Evolutionary conservation across 1,139 yeast species (phyloP).

Genomic region (Kluyveromyces marxianus): DNA sequence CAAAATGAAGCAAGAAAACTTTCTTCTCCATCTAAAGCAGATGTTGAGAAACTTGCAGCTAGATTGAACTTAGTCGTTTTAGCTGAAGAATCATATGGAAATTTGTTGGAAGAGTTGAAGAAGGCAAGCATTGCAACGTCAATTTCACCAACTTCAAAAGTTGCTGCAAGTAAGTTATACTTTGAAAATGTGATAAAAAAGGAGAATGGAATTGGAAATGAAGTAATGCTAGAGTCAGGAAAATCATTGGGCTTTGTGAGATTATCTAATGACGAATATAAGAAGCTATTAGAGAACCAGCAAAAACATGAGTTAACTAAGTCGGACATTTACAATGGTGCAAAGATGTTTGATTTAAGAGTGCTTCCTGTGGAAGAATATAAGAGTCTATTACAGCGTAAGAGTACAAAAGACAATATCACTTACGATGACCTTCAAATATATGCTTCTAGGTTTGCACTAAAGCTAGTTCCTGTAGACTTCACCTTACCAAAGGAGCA

Average conservation of each 20-base stretch:
- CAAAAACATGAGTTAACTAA: slow-evolving; percentile 29
- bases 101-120: slow-evolving; percentile 13
- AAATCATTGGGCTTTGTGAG: slow-evolving; percentile 32
- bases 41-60: slow-evolving; percentile 24
- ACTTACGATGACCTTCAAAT: slow-evolving; percentile 27
- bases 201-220: slow-evolving; percentile 22
- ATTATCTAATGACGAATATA: slow-evolving; percentile 30
- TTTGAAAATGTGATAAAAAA: slow-evolving; percentile 30
- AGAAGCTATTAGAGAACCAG: slow-evolving; percentile 26
- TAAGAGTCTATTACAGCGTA: slow-evolving; percentile 22
- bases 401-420: slow-evolving; percentile 15
- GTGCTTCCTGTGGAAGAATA: slow-evolving; percentile 32
- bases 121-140: slow-evolving; percentile 12
- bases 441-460: slow-evolving; percentile 21
- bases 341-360: slow-evolving; percentile 28
- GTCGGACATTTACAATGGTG: slow-evolving; percentile 30
- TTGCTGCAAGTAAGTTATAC: slow-evolving; percentile 29
- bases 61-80: slow-evolving; percentile 24
- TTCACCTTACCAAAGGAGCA: not conserved
- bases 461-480: slow-evolving; percentile 19
- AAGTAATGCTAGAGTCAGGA: slow-evolving; percentile 29
- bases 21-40: slow-evolving; percentile 20
- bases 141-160: slow-evolving; percentile 23
- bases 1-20: slow-evolving; percentile 10
- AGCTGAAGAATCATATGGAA: slow-evolving; percentile 17